Base-by-base conservation (phyloP, 2,329 filamentous ascomycete species). In the Chrysosporium queenslandicum region DNA sequence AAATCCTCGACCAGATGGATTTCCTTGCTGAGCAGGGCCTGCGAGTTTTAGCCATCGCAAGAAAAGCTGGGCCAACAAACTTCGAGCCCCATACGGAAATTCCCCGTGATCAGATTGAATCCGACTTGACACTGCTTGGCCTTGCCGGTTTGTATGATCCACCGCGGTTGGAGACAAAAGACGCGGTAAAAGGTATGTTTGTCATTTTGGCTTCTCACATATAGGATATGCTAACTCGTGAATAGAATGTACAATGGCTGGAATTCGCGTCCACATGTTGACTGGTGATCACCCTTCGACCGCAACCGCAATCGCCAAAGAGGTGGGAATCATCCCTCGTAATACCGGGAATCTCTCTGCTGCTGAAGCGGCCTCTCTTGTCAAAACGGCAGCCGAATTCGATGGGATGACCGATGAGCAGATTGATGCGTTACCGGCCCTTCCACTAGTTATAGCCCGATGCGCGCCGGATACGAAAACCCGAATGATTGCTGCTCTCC, bases 401-500 rank as follows among this genome's bases (percentile, higher is more conserved):
- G 77, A 80, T 55, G 71, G 62, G 25, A 61, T 79, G 55, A 72
- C 69, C 1, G 76, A 79, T 48, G 69, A 71, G 3, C 70, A 80
- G 55, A 74, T 81, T 46, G 77, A 94, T 58, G 74, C 76, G 0
- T 72, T 94, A 14, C 82, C 84, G 3, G 80, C 87, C 37, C 72
- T 94, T 1, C 87, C 87, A 2, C 74, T 91, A 0, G 88, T 94
- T 7, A 83, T 94, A 55, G 87, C 88, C 34, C 83, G 88, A 34
- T 94, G 87, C 64, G 85, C 86, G 0, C 88, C 89, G 0, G 81
- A 86, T 54, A 94, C 88, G 36, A 94, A 94, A 70, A 87, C 88
- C 3, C 82, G 87, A 54, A 94, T 94, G 87, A 90, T 94, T 48
- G 86, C 90, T 59, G 87, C 88, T 4, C 78, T 94, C 14, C 86